phyloP scores from a whole-genome alignment of 805 yeast genomes.

The Candida rishiriensis region DNA sequence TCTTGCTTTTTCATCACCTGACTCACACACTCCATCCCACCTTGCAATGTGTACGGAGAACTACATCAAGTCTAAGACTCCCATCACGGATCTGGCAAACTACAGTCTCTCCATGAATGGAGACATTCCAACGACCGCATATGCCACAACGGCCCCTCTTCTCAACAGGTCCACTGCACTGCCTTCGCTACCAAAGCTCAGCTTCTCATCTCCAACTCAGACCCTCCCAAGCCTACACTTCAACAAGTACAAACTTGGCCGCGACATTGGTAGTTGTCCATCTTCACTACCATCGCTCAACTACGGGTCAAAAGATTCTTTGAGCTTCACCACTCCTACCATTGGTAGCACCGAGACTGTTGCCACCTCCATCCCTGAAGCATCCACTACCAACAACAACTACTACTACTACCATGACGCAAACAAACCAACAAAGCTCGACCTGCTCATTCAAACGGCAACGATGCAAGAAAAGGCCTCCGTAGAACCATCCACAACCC shows the following conservation, averaged over 20 bases:
- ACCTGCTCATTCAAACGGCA: conserved; percentile 29
- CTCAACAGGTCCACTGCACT: conserved; percentile 7
- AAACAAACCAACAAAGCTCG: conserved; percentile 21
- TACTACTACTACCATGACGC: background rate
- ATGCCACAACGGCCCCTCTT: conserved; percentile 16
- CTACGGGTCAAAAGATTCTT: too few relatives aligned
- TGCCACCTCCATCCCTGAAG: too few relatives aligned
- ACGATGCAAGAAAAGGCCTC: conserved; percentile 13
- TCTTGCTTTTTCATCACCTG: background rate
- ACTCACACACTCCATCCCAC: background rate
- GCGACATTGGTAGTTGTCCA: background rate
- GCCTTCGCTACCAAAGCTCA: conserved; percentile 11
- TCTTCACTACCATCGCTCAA: background rate
- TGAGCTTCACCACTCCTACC: too few relatives aligned
- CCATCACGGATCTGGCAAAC: conserved; percentile 27
- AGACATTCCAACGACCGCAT: conserved; percentile 25
- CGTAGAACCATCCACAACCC: background rate
- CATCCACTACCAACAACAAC: background rate
- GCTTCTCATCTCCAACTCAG: conserved; percentile 2
- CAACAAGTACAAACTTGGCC: background rate
- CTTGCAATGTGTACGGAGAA: conserved; percentile 22
- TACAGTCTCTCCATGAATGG: conserved; percentile 26
- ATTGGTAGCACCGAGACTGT: too few relatives aligned
- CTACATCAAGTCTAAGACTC: conserved; percentile 22
- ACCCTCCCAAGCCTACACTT: background rate